phyloP scores from a whole-genome alignment of 2,329 filamentous ascomycete genomes.

The Alternaria panax region DNA sequence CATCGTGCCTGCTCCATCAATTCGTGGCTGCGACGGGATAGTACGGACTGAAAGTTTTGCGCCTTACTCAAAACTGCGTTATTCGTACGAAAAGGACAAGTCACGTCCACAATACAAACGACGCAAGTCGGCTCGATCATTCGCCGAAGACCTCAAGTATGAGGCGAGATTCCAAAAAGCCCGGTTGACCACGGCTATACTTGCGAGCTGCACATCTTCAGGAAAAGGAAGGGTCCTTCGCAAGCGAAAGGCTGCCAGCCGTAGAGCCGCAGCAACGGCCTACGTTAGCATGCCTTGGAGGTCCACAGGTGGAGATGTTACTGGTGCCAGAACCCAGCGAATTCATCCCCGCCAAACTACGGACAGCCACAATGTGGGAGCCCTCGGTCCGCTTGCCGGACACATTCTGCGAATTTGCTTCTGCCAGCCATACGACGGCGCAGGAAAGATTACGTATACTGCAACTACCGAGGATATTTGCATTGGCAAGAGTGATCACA shows the following conservation, averaged over 20 bases:
- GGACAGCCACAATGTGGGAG: not conserved
- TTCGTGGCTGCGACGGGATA: constrained; percentile 42
- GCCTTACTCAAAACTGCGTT: constrained; percentile 21
- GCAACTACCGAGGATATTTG: constrained; percentile 6
- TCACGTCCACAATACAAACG: not conserved
- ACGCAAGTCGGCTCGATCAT: constrained; percentile 11
- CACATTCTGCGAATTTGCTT: constrained; percentile 44
- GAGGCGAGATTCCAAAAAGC: constrained; percentile 25
- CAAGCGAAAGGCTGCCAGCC: constrained; percentile 14
- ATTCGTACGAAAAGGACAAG: constrained; percentile 9
- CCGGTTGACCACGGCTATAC: constrained; percentile 17
- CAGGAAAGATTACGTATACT: constrained; percentile 13
- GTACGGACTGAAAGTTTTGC: constrained; percentile 29
- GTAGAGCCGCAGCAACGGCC: constrained; percentile 5
- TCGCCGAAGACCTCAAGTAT: constrained; percentile 16
- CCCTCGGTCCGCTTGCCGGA: constrained; percentile 24
- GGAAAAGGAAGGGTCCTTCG: constrained; percentile 20
- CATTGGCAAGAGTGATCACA: constrained; percentile 2
- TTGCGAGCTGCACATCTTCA: constrained; percentile 16
- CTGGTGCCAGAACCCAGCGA: not conserved
- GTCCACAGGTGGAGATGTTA: not conserved
- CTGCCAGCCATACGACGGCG: constrained; percentile 46
- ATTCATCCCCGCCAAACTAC: not conserved
- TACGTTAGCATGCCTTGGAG: constrained; percentile 2
- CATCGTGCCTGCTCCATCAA: constrained; percentile 14